Evolutionary conservation across 805 yeast species (phyloP).

Genomic region (Schwanniomyces pseudopolymorphus): DNA sequence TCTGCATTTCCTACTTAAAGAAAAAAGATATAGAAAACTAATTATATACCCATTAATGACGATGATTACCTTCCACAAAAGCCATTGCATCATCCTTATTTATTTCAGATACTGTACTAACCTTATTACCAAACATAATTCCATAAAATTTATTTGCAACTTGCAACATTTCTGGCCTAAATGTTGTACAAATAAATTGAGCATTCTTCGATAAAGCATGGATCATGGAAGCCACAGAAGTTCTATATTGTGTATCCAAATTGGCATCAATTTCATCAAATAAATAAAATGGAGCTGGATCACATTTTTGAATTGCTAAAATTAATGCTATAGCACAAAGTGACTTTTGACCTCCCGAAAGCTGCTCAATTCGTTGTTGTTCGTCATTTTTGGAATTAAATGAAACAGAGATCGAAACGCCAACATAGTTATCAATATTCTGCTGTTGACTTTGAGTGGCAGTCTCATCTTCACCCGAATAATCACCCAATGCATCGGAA

Average conservation of each 20-base stretch:
- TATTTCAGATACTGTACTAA: conserved; percentile 74
- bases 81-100: conserved; percentile 69
- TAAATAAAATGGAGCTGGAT: conserved; percentile 94
- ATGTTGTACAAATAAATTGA: conserved; percentile 95
- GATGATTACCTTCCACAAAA: conserved; percentile 74
- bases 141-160: conserved; percentile 88
- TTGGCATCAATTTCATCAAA: conserved; percentile 98
- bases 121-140: conserved; percentile 78
- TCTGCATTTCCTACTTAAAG: background rate
- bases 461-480: conserved; percentile 16
- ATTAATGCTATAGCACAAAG: conserved; percentile 94
- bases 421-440: conserved; percentile 60
- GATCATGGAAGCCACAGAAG: conserved; percentile 79
- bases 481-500: conserved; percentile 9
- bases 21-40: background rate
- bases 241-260: conserved; percentile 86
- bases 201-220: conserved; percentile 63
- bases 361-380: conserved; percentile 82
- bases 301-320: conserved; percentile 89
- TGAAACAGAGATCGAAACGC: conserved; percentile 84
- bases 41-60: conserved; percentile 3
- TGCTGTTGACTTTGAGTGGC: conserved; percentile 10
- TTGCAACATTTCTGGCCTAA: conserved; percentile 87
- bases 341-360: conserved; percentile 96
- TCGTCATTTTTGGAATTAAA: conserved; percentile 85